Evolutionary conservation across 2,329 filamentous ascomycete species (phyloP), one percentile per base, ranked within the genome.

Genomic region (Apiospora sp.): DNA sequence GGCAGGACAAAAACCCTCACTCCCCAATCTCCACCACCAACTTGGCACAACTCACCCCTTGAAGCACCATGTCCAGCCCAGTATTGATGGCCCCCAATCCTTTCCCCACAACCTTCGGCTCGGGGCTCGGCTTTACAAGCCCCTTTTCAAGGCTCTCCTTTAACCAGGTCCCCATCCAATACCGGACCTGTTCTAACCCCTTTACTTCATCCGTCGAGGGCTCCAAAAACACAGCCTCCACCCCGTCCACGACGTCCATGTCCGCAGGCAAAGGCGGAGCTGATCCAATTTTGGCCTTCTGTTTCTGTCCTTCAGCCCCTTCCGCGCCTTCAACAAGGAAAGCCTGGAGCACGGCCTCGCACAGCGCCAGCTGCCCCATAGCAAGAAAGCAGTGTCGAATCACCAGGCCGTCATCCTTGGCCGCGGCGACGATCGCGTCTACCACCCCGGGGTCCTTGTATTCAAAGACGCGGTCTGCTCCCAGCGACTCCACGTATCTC

Each of bases 11-110:
- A 61, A 58, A 16, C 6, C 16, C 27, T 70, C 27, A 84, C 68
- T 81, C 78, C 0, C 72, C 74, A 77, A 85, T 44, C 72, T 86
- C 81, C 68, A 86, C 75, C 49, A 86, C 79, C 71, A 86, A 78
- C 77, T 86, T 86, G 0, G 76, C 79, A 73, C 84, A 85, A 64
- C 84, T 86, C 16, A 86, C 83, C 0, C 85, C 84, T n/a, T 43
- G 71, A 0, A 73, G 72, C 19, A 86, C 69, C 22, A 54, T 72
- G 34, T 85, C 80, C 72, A 86, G 69, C n/a, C 80, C 84, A 71
- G 48, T 71, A 77, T 85, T 84, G 1, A 86, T 78, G 54, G 76
- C 76, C 7, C 72, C 78, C 69, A 86, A 61, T 0, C 84, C 83
- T 44, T 75, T 82, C 1, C 82, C 84, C 1, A 84, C 76, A 0